Base-by-base conservation (phyloP, 495 filamentous ascomycete species). In the Penicillium waksmanii region DNA sequence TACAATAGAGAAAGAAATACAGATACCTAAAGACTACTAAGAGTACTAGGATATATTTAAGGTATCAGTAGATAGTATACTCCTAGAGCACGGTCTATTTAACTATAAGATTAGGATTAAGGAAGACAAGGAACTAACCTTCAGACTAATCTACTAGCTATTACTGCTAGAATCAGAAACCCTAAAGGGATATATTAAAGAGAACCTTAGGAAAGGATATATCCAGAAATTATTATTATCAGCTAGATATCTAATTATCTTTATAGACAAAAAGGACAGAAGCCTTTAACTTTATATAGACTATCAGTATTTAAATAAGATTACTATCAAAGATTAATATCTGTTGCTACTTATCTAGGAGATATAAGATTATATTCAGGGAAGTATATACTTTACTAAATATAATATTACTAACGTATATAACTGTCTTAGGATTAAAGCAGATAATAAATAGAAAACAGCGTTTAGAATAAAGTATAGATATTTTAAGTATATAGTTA, bases 391-490 rank as follows among this genome's bases (percentile, higher is more conserved):
- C n/a, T n/a, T n/a, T n/a, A n/a, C n/a, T n/a, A n/a, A n/a, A 23
- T 51, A 67, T 43, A 57, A 72, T 35, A 54, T 69, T 17, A 53
- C 44, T 27, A 38, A 52, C 12, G 48, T 13, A n/a, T 63, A 57
- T 51, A 35, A 63, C 17, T 17, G 36, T 27, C 17, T 69, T 1
- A 3, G 36, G 31, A 64, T 64, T 17, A 38, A 49, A 15, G 3
- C 19, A 18, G 65, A 53, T 1, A 15, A 60, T 11, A 65, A 80
- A 47, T 74, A 58, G 60, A 66, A 71, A 40, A 81, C 64, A 0
- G 70, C 60, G 0, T 80, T 80, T 57, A 23, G 57, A 9, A 78
- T 66, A 0, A 19, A 57, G 11, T 71, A 66, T 25, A 64, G 66
- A 0, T 38, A 69, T 1, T 79, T 49, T 40, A 34, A 78, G 42